Percentiles rank a stretch among this genome's conserved stretches.
Evolutionary conservation across 2,329 filamentous ascomycete genomes (phyloP).

Genomic region (Coleophoma crateriformis): DNA sequence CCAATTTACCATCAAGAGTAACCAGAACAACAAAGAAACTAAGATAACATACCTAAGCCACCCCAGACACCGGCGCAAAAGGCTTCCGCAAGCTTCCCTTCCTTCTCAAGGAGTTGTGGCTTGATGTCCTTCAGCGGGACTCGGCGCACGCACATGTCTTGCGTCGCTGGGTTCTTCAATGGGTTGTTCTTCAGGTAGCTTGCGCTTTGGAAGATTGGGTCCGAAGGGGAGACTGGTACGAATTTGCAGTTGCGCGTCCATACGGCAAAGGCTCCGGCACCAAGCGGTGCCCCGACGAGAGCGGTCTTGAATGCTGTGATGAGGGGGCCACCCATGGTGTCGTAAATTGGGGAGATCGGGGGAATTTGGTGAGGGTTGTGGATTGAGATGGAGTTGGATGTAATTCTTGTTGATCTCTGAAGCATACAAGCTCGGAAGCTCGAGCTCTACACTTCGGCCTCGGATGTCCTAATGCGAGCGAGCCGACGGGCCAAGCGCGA

Average conservation of each 20-base stretch:
- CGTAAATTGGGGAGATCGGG: background rate
- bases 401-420: no score
- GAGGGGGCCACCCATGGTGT: conserved; percentile 11
- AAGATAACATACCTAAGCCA: conserved; percentile 39
- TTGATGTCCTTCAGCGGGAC: conserved; percentile 59
- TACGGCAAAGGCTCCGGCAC: conserved; percentile 15
- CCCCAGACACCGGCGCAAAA: conserved; percentile 24
- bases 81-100: conserved; percentile 49
- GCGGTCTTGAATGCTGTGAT: conserved; percentile 14
- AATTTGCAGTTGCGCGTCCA: conserved; percentile 23
- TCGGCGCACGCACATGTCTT: conserved; percentile 59
- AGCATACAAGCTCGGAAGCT: no score
- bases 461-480: no score
- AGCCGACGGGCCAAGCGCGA: no score
- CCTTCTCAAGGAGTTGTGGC: conserved; percentile 59
- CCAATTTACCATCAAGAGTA: no score
- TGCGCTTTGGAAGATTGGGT: conserved; percentile 54
- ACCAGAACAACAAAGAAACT: no score
- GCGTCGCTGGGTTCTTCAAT: conserved; percentile 52
- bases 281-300: conserved; percentile 12
- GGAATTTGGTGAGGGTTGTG: background rate
- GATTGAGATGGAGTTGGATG: background rate
- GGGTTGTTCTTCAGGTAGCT: conserved; percentile 57
- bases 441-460: no score
- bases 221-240: conserved; percentile 50